Evolutionary conservation across 139 green algal species (phyloP).

Genomic region (Micromonas commoda): DNA sequence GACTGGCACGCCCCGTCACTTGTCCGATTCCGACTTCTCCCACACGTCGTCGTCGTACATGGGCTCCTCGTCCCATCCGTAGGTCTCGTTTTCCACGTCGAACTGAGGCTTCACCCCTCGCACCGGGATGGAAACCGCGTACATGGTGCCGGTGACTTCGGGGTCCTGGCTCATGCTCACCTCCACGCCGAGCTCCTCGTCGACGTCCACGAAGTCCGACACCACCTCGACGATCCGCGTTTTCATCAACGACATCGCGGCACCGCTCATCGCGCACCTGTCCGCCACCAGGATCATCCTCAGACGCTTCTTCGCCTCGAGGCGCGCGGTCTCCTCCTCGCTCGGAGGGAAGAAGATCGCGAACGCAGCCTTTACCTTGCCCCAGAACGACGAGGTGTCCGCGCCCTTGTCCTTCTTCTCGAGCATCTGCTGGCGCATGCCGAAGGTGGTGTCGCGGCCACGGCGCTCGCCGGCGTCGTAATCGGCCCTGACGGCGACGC

Average conservation of each 20-base stretch:
- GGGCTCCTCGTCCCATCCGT: constrained; percentile 6
- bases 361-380: constrained; percentile 10
- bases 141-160: constrained; percentile 28
- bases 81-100: constrained; percentile 22
- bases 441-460: neutral
- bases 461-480: no score
- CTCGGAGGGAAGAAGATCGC: constrained; percentile 20
- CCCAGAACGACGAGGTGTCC: constrained; percentile 11
- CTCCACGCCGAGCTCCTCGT: constrained; percentile 25
- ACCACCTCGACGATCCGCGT: constrained; percentile 30
- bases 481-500: no score
- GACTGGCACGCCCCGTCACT: neutral
- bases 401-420: neutral
- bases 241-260: constrained; percentile 29
- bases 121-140: constrained; percentile 31
- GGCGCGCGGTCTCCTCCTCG: constrained; percentile 22
- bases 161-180: constrained; percentile 21
- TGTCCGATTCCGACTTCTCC: neutral
- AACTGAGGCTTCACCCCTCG: constrained; percentile 28
- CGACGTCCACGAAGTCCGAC: constrained; percentile 30
- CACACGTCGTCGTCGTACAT: constrained; percentile 21
- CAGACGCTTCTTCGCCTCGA: constrained; percentile 34
- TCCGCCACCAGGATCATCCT: constrained; percentile 38
- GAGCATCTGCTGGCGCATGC: neutral
- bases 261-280: constrained; percentile 21